Percentiles rank a stretch among this genome's conserved stretches.
Conservation (phyloP, 2,329 filamentous ascomycete genomes). For the Akanthomyces uredinophilus region DNA sequence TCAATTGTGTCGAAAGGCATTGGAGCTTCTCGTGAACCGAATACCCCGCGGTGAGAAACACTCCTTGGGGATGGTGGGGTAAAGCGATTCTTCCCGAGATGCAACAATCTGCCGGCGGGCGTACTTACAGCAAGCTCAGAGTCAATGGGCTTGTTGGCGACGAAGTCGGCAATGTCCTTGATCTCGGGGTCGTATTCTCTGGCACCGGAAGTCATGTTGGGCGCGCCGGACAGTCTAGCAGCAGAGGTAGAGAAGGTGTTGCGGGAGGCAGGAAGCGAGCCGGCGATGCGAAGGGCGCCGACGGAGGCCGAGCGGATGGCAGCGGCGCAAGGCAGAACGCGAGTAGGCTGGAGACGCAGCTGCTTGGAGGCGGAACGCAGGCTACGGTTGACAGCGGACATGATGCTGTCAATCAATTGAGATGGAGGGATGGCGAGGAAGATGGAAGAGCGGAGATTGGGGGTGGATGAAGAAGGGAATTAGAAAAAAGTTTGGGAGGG, state of each 20-base stretch:
- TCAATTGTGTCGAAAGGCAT: slow-evolving; percentile 14
- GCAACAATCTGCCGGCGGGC: background rate
- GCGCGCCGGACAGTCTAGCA: slow-evolving; percentile 43
- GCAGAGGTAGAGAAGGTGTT: slow-evolving; percentile 46
- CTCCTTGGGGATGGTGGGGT: slow-evolving; percentile 18
- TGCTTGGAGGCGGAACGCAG: slow-evolving; percentile 51
- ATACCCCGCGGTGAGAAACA: background rate
- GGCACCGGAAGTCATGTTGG: slow-evolving; percentile 44
- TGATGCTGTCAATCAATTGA: slow-evolving; percentile 25
- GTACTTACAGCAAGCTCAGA: slow-evolving; percentile 83
- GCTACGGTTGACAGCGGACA: slow-evolving; percentile 52
- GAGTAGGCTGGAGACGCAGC: slow-evolving; percentile 42
- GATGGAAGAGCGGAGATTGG: background rate
- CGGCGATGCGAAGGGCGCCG: slow-evolving; percentile 28
- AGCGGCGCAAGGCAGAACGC: slow-evolving; percentile 32
- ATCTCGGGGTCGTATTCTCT: slow-evolving; percentile 85
- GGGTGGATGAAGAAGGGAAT: background rate
- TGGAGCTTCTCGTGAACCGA: background rate
- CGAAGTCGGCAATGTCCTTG: slow-evolving; percentile 89
- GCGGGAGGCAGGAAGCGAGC: slow-evolving; percentile 30
- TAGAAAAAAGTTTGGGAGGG: background rate
- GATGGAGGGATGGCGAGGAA: background rate
- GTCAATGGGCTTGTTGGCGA: slow-evolving; percentile 85
- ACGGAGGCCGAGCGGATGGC: slow-evolving; percentile 26
- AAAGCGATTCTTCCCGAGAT: background rate